Base-by-base conservation (phyloP, 139 green algal genomes). In the Volvox reticuliferus region DNA sequence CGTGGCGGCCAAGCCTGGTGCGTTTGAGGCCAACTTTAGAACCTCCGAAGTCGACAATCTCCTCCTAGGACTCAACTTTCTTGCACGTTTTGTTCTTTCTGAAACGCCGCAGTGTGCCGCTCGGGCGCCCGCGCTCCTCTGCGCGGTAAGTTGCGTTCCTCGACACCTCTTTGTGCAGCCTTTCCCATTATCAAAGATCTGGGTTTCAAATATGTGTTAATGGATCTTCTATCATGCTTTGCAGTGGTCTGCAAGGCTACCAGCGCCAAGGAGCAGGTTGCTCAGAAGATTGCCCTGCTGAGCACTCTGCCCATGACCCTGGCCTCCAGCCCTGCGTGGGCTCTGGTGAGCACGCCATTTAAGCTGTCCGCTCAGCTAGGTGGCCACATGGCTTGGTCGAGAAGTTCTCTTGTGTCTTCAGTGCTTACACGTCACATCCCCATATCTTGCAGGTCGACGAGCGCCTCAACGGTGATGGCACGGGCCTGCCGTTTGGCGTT, bases 381-480 rank as follows among this genome's bases (percentile, higher is more conserved):
- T 14, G 32, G 19, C 26, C n/a, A 30, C n/a, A 62, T 24, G 76
- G 28, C n/a, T 5, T 28, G 30, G 55, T 14, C 24, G 21, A 2
- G 12, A 26, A 73, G n/a, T 82, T 28, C 24, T 19, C 12, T 30
- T 35, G 21, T 82, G 33, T 82, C 33, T 0, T 12, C 9, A 9
- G 44, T 20, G 17, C 32, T 68, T 75, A 87, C 88, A 75, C 36
- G 28, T 83, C 35, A 26, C 37, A 28, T 3, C 36, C 17, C 2
- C 44, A 35, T n/a, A 5, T 2, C 86, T 81, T 85, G 30, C 93
- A 96, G 94, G 95, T 97, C 37, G 96, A 97, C 68, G 95, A 97
- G 50, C 95, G 96, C 94, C 76, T 97, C 69, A 96, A 96, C 93
- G 95, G 95, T 44, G 96, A 97, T 69, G 96, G 96, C 89, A 95